A percentile compares a stretch with the other conserved stretches of the same genome.
These are phyloP conservation scores for Plectranthus barbatus DNA, from an alignment of 257 asterid genomes.

Conservation along the genomic window DNA sequence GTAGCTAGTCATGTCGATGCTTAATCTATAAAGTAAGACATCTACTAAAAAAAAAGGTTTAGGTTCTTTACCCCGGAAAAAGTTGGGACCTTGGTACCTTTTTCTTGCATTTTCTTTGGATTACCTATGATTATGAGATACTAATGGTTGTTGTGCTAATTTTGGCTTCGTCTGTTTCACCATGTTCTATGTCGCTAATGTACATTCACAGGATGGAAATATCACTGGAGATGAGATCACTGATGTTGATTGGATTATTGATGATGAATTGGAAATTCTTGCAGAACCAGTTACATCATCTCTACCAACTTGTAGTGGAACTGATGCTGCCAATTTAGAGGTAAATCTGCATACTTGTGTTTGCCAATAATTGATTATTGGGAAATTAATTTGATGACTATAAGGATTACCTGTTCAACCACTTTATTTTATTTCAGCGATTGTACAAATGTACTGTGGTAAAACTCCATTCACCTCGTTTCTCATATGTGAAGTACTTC, in stretches of 20 bases:
- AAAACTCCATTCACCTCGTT: background rate
- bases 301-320: constrained; percentile 11
- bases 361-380: too few relatives aligned
- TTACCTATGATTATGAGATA: background rate
- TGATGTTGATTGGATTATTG: constrained; percentile 43
- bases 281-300: constrained; percentile 15
- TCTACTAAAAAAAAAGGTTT: too few relatives aligned
- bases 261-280: constrained; percentile 35
- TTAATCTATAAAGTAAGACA: too few relatives aligned
- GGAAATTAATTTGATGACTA: too few relatives aligned
- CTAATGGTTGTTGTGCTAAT: background rate
- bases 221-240: constrained; percentile 21
- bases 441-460: too few relatives aligned
- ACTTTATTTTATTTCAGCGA: too few relatives aligned
- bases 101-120: background rate
- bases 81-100: constrained; percentile 23
- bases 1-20: too few relatives aligned
- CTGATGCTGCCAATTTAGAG: constrained; percentile 15
- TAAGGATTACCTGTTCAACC: too few relatives aligned
- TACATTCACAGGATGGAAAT: constrained; percentile 18
- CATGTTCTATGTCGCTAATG: background rate
- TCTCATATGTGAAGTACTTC: background rate
- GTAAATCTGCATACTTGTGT: constrained; percentile 9
- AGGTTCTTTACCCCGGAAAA: background rate
- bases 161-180: background rate